A percentile compares a stretch with the other conserved stretches of the same genome.
phyloP scores from a whole-genome alignment of 2,329 filamentous ascomycete genomes.

The Coniella vitis region DNA sequence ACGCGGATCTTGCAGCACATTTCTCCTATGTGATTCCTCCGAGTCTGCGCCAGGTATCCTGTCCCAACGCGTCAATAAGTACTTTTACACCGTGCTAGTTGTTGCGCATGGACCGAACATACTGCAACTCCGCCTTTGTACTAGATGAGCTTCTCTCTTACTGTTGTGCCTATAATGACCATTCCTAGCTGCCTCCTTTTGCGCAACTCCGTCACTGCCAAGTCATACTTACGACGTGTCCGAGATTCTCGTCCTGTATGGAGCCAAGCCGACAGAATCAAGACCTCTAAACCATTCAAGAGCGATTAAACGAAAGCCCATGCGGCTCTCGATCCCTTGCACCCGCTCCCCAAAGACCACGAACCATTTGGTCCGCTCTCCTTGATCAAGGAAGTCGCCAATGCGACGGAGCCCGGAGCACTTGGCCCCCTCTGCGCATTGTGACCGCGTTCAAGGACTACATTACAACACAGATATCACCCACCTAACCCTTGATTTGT shows the following conservation, averaged over 20 bases:
- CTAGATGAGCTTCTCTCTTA: slow-evolving; percentile 17
- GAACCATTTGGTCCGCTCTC: slow-evolving; percentile 21
- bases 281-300: slow-evolving; percentile 18
- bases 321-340: slow-evolving; percentile 14
- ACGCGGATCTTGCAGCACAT: slow-evolving; percentile 16
- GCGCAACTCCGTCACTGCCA: slow-evolving; percentile 17
- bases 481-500: slow-evolving; percentile 18
- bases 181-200: slow-evolving; percentile 17
- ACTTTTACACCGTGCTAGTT: slow-evolving; percentile 15
- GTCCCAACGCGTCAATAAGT: slow-evolving; percentile 14
- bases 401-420: slow-evolving; percentile 21
- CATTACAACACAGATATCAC: background rate
- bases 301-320: background rate
- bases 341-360: slow-evolving; percentile 1
- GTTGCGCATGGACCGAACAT: slow-evolving; percentile 19
- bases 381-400: slow-evolving; percentile 22
- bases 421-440: slow-evolving; percentile 18
- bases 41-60: slow-evolving; percentile 21
- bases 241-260: slow-evolving; percentile 19
- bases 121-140: slow-evolving; percentile 18
- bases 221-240: slow-evolving; percentile 20
- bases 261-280: slow-evolving; percentile 19
- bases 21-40: slow-evolving; percentile 21
- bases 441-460: slow-evolving; percentile 21
- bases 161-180: slow-evolving; percentile 14